Percentiles rank a stretch among this genome's conserved stretches.
These are phyloP conservation scores for Pneumocystis canis DNA, from an alignment of 1,139 yeast species.

Conservation along the genomic window DNA sequence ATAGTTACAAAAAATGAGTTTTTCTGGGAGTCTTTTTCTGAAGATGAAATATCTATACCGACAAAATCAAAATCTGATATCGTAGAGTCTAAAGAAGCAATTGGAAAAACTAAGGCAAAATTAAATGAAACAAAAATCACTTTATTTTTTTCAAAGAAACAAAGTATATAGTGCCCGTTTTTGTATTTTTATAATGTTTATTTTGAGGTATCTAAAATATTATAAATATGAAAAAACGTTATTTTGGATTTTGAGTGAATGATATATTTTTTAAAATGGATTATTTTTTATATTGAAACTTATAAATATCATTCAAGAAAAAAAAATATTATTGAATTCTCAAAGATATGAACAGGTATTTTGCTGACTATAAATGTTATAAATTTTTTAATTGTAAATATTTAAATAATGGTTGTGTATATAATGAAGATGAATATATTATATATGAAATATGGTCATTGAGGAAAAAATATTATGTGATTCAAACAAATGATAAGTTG, in stretches of 20 bases:
- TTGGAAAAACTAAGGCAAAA: neutral
- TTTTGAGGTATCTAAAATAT: neutral
- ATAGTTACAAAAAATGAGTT: constrained; percentile 10
- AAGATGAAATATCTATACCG: constrained; percentile 6
- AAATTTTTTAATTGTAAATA: too few relatives aligned
- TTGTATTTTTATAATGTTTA: neutral
- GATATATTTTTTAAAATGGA: neutral
- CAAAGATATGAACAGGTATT: too few relatives aligned
- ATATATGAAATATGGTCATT: neutral
- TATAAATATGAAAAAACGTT: neutral
- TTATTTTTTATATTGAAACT: too few relatives aligned
- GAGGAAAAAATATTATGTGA: neutral
- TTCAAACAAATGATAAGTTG: neutral
- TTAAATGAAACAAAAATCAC: neutral
- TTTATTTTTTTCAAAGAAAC: neutral
- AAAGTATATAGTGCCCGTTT: neutral
- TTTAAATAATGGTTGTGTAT: neutral
- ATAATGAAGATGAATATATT: too few relatives aligned
- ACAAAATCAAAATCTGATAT: neutral
- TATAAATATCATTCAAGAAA: too few relatives aligned
- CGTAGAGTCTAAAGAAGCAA: neutral
- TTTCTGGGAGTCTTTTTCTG: constrained; percentile 10
- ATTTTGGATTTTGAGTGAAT: neutral
- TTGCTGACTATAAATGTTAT: too few relatives aligned
- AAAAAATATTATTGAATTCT: too few relatives aligned